phyloP scores from a whole-genome alignment of 2,329 filamentous ascomycete genomes.

The Colletotrichum sp. region DNA sequence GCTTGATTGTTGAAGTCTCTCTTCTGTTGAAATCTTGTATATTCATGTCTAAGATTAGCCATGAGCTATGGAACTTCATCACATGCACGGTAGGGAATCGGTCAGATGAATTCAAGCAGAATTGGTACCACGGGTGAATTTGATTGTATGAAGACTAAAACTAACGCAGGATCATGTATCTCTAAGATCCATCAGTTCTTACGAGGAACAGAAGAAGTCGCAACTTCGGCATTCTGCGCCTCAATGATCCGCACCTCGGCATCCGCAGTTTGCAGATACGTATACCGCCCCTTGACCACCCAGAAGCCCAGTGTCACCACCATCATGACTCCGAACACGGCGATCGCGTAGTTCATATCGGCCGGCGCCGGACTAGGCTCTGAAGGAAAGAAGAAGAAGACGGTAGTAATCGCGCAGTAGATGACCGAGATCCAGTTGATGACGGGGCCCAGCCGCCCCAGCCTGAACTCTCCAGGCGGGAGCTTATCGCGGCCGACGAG shows the following conservation, averaged over 20 bases:
- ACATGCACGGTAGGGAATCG: too few relatives aligned
- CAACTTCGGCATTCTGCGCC: background rate
- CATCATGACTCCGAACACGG: conserved; percentile 60
- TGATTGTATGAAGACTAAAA: background rate
- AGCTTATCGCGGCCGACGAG: conserved; percentile 57
- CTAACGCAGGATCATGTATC: background rate
- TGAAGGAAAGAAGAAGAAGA: conserved; percentile 61
- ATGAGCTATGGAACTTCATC: too few relatives aligned
- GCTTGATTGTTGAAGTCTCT: accelerated
- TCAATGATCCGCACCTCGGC: background rate
- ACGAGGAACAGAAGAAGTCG: background rate
- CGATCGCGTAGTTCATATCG: conserved; percentile 66
- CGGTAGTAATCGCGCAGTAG: conserved; percentile 56
- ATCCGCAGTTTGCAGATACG: conserved; percentile 27
- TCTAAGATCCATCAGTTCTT: background rate
- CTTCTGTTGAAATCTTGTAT: too few relatives aligned
- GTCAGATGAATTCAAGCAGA: background rate
- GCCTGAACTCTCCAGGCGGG: conserved; percentile 47
- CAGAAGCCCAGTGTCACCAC: conserved; percentile 55
- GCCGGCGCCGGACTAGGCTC: conserved; percentile 45
- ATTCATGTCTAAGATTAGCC: too few relatives aligned
- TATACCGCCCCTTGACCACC: conserved; percentile 49
- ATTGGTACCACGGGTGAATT: background rate
- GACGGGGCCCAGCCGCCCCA: conserved; percentile 49
- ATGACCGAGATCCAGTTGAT: conserved; percentile 54